Base-by-base conservation (phyloP, 2,329 filamentous ascomycete species). In the Geosmithia flava region DNA sequence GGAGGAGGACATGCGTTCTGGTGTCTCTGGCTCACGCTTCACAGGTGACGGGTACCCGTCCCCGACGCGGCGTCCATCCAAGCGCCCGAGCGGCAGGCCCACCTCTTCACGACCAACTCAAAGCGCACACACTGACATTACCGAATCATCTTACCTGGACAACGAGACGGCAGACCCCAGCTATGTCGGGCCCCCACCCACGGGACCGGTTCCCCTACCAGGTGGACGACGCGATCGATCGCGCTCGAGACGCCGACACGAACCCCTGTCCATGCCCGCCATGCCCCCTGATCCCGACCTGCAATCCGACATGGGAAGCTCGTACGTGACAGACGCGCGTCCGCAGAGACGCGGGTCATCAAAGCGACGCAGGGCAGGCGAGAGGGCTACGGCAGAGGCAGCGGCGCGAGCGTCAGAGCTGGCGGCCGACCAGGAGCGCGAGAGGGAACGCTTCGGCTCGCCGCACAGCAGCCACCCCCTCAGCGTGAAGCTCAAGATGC, bases 1-100 rank as follows among this genome's bases (percentile, higher is more conserved):
- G 5, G 61, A 79, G 61, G 76, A 82, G 48, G 71, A 81, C 2
- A 55, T 66, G 53, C 74, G 79, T 47, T 76, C 79, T 20, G 75
- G 85, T 5, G 77, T 76, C 37, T 74, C 74, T 30, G 71, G 75
- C n/a, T 78, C 80, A 20, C 72, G 72, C 55, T 87, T 78, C 52
- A 87, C 84, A 2, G 84, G 79, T 27, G 85, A 89, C 59, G 82
- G 82, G 23, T 70, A 75, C 51, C 67, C 69, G 3, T 72, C 72
- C 16, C 72, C 76, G 2, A 62, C 68, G 0, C 65, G 73, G 45
- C 66, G 55, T 40, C 51, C 56, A 29, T 55, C 57, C 16, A 62
- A 61, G 3, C 58, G 63, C n/a, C 56, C 59, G 8, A 55, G 55
- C 11, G 54, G 59, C 11, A 53, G 65, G 53, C 54, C 55, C 15